Base-by-base conservation (phyloP, 805 yeast genomes). In the Wickerhamiella domercqiae region DNA sequence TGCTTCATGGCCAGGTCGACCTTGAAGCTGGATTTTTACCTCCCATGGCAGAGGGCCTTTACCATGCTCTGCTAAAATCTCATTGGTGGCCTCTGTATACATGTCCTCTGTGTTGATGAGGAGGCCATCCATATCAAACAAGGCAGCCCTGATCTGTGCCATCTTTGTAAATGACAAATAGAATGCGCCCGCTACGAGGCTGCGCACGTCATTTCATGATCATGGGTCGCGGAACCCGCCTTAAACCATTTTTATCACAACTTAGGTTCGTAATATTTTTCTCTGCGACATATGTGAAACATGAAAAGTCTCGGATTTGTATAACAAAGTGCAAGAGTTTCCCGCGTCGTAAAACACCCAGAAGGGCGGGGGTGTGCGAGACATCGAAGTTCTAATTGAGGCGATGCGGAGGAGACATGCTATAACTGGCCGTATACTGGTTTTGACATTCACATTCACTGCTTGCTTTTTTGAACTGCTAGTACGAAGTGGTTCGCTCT, bases 101-200 rank as follows among this genome's bases (percentile, higher is more conserved):
- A 86, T 66, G 46, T 81, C 93, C 58, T 90, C 99, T 3, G 96
- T 80, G 61, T 86, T 82, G 53, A 90, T 70, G 44, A 90, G 64
- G 18, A 93, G 70, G 1, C 99, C 99, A 55, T 90, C 99, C 97
- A 90, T 66, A 65, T 78, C 82, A 53, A 76, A 77, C 43, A 77
- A 75, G 63, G 83, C 76, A 24, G 84, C 86, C 54, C 65, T 73
- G 51, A 66, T 34, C 30, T 22, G 6, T n/a, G 30, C 17, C 16
- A 17, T 29, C n/a, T n/a, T 31, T 35, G 34, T 28, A 34, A 21
- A 18, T 19, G 5, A 20, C 17, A n/a, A n/a, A n/a, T n/a, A n/a
- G n/a, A n/a, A n/a, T n/a, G 17, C n/a, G n/a, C 7, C 31, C 31
- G 28, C 28, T 24, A 24, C 11, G n/a, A 11, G n/a, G n/a, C 28